Base-by-base conservation (phyloP, 768 basidiomycete species). In the Suillus plorans region DNA sequence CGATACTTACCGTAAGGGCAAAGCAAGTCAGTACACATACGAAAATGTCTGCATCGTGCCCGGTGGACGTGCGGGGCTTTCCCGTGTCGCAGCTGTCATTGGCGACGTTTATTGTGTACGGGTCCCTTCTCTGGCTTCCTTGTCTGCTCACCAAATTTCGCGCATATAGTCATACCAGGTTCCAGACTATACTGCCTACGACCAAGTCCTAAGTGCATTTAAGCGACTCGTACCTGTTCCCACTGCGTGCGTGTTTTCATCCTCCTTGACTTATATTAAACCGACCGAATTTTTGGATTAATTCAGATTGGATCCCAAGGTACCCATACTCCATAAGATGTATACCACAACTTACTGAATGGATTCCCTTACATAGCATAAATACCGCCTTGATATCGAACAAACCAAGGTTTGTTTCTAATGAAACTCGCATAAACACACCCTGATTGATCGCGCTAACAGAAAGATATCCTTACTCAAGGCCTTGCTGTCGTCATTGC, bases 11-110 rank as follows among this genome's bases (percentile, higher is more conserved):
- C 86, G 96, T 41, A 77, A 90, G 69, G 92, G 86, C 56, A 96
- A 91, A 78, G 65, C 76, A 9, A 94, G 91, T 68, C 84, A 96
- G 69, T 98, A 97, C 74, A 95, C 94, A 1, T 91, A 82, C 68
- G 94, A 96, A 77, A 98, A 98, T 71, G 90, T 94, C 14, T 95
- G 92, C 71, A 97, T 98, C 69, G 95, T 97, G 0, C 96, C 96
- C 14, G 96, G 96, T 52, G 96, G 96, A 18, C 89, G 94, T 62
- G 83, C 95, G 3, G 95, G 95, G 13, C 83, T 98, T 67, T 92
- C 93, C 36, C 89, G 96, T 65, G 85, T 98, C 28, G 95, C 95
- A 16, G 92, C 96, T 18, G 95, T 98, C 59, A 85, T 98, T 64
- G 89, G 92, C 50, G 92, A 95, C 72, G 93, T 95, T 60, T 94